phyloP scores from a whole-genome alignment of 179 eudicot genomes.

The Silene coronaria region DNA sequence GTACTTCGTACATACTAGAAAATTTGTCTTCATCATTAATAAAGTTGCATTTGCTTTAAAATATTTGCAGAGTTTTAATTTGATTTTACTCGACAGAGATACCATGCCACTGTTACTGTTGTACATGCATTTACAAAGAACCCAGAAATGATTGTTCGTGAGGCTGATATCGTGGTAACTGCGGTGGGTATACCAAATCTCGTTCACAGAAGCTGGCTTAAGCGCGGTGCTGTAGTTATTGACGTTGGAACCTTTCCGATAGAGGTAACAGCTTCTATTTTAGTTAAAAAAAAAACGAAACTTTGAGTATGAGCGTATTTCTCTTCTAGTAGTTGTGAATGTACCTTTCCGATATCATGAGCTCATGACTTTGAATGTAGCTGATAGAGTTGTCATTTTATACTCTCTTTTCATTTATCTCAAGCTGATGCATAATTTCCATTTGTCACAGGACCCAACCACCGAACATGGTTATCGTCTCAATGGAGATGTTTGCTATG shows the following conservation, averaged over 20 bases:
- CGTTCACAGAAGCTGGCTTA: conserved; percentile 80
- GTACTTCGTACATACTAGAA: neutral
- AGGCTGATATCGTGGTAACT: conserved; percentile 73
- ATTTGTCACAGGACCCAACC: conserved; percentile 42
- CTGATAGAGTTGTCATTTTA: neutral
- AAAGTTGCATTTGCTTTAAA: neutral
- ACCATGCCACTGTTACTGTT: conserved; percentile 80
- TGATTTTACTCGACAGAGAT: conserved; percentile 49
- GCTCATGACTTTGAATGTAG: neutral
- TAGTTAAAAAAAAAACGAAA: neutral
- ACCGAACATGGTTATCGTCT: conserved; percentile 60
- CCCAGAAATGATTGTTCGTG: conserved; percentile 56
- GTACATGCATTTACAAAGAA: conserved; percentile 54
- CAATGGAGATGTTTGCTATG: conserved; percentile 72
- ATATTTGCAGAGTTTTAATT: conserved; percentile 6
- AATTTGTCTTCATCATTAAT: neutral
- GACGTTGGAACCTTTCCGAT: conserved; percentile 77
- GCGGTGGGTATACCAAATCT: conserved; percentile 80
- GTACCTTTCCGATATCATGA: too few species aligned
- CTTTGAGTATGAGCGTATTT: neutral
- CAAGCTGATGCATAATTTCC: neutral
- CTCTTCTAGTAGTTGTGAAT: neutral
- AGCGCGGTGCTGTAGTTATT: conserved; percentile 70
- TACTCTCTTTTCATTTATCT: neutral
- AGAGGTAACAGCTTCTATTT: conserved; percentile 39